phyloP scores from a whole-genome alignment of 208 protist species.

The Trypanosoma theileri region DNA sequence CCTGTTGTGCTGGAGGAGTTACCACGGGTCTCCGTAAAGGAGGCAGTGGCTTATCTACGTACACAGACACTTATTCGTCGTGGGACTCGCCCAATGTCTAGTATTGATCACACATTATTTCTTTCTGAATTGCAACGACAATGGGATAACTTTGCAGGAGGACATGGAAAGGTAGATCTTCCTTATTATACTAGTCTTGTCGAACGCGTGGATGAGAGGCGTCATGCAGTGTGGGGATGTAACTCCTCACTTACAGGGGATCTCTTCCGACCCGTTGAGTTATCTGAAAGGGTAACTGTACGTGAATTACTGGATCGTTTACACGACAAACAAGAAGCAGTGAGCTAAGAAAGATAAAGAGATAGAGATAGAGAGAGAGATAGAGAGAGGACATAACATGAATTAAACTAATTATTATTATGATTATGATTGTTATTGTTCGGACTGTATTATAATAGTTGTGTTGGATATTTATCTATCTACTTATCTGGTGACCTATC shows the following conservation, averaged over 20 bases:
- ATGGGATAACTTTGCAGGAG: slow-evolving; percentile 11
- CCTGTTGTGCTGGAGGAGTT: slow-evolving; percentile 23
- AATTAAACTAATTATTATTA: neutral
- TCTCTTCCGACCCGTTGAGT: slow-evolving; percentile 8
- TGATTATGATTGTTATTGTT: slow-evolving; percentile 1
- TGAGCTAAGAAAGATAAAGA: neutral
- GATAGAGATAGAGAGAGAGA: too few relatives aligned
- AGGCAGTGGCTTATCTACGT: slow-evolving; percentile 47
- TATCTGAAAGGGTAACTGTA: slow-evolving; percentile 4
- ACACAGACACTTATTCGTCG: slow-evolving; percentile 41
- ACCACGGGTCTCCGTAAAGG: slow-evolving; percentile 34
- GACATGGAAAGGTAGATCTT: neutral
- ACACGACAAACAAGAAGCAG: neutral
- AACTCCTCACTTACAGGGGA: slow-evolving; percentile 7
- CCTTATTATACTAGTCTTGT: slow-evolving; percentile 1
- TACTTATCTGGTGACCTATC: neutral
- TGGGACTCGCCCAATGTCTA: slow-evolving; percentile 26
- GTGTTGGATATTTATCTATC: neutral
- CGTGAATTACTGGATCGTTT: slow-evolving; percentile 17
- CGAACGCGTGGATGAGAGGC: slow-evolving; percentile 13
- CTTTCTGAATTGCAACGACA: slow-evolving; percentile 4
- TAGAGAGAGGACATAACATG: neutral
- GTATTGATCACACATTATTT: neutral
- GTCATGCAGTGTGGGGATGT: slow-evolving; percentile 23
- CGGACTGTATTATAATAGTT: neutral